Evolutionary conservation across 1,284 basidiomycete genomes (phyloP).

Genomic region (Sporisorium graminicola): DNA sequence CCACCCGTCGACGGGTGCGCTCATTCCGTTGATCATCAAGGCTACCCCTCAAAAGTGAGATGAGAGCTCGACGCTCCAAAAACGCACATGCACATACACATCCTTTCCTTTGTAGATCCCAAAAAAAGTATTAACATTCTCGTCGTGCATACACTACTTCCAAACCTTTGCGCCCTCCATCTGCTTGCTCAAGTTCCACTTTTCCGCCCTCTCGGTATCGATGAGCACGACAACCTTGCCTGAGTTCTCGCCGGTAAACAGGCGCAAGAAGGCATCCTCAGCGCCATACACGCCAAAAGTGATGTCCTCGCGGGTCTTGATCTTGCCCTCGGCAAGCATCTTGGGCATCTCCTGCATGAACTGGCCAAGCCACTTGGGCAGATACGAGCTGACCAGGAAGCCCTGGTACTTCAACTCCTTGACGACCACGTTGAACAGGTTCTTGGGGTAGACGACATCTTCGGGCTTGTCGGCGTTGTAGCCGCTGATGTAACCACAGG

Average conservation of each 20-base stretch:
- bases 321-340: conserved; percentile 48
- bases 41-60: conserved; percentile 39
- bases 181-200: conserved; percentile 41
- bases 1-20: conserved; percentile 41
- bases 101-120: too few relatives aligned
- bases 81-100: background rate
- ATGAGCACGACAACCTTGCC: conserved; percentile 51
- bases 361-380: conserved; percentile 41
- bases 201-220: conserved; percentile 47
- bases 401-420: conserved; percentile 52
- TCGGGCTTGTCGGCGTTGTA: conserved; percentile 54
- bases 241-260: conserved; percentile 51
- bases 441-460: conserved; percentile 48
- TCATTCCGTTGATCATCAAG: conserved; percentile 56
- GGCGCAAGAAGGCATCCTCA: conserved; percentile 46
- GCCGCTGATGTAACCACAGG: conserved; percentile 52
- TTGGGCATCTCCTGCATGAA: conserved; percentile 45
- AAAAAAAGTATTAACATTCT: too few relatives aligned
- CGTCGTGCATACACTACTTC: conserved; percentile 28
- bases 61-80: too few relatives aligned
- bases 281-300: conserved; percentile 49
- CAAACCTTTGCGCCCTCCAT: conserved; percentile 39
- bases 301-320: conserved; percentile 49
- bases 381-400: conserved; percentile 40
- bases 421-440: conserved; percentile 51